Evolutionary conservation across 1,139 yeast genomes (phyloP).

Genomic region (Zygosaccharomyces sapae): DNA sequence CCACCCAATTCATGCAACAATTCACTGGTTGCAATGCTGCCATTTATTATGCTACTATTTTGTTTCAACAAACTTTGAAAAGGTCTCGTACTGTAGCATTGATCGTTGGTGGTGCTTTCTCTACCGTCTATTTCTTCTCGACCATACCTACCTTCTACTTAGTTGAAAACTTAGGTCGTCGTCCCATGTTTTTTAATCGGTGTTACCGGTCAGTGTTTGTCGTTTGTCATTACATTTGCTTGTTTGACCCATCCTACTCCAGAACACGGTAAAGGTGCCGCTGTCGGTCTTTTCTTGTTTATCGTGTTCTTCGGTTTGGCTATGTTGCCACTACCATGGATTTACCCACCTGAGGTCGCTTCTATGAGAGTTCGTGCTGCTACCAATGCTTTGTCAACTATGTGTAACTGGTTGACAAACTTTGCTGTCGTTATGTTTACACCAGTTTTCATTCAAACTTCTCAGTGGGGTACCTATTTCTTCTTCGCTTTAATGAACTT

Average conservation of each 20-base stretch:
- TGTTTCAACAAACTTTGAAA: slow-evolving; percentile 53
- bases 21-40: slow-evolving; percentile 66
- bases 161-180: slow-evolving; percentile 66
- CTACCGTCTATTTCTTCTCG: slow-evolving; percentile 57
- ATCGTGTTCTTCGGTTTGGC: slow-evolving; percentile 41
- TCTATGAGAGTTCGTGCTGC: slow-evolving; percentile 43
- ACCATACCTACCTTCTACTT: slow-evolving; percentile 62
- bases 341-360: slow-evolving; percentile 44
- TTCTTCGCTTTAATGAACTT: slow-evolving; percentile 42
- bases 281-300: slow-evolving; percentile 47
- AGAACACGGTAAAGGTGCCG: slow-evolving; percentile 43
- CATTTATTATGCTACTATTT: slow-evolving; percentile 61
- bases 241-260: slow-evolving; percentile 38
- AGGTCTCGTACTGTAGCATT: slow-evolving; percentile 50
- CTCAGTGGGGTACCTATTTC: slow-evolving; percentile 44
- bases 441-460: slow-evolving; percentile 43
- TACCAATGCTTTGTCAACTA: slow-evolving; percentile 45
- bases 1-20: slow-evolving; percentile 53
- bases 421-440: slow-evolving; percentile 48
- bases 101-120: slow-evolving; percentile 60
- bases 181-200: slow-evolving; percentile 44
- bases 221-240: slow-evolving; percentile 41
- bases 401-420: slow-evolving; percentile 51
- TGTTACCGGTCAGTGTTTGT: slow-evolving; percentile 41
- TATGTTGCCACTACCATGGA: slow-evolving; percentile 43